These are phyloP conservation scores for Mycosphaerella sp. DNA, from an alignment of 2,329 filamentous ascomycete genomes.

Conservation along the genomic window DNA sequence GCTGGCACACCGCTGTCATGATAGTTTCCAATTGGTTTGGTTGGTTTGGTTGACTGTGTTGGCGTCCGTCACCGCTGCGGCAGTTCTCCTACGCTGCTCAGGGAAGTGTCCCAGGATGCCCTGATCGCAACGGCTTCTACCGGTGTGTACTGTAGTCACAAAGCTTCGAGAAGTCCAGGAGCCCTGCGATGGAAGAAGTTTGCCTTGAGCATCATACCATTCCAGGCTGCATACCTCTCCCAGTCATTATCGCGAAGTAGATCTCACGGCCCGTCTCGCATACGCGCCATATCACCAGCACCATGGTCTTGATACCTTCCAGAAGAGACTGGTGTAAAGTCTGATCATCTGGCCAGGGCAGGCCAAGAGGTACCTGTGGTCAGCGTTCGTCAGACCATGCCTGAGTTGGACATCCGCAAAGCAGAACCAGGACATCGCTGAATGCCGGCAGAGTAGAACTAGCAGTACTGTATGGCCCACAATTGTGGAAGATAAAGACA, in stretches of 20 bases:
- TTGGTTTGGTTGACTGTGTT: constrained; percentile 11
- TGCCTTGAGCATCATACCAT: background rate
- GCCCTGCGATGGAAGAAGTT: constrained; percentile 2
- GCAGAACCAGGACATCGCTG: background rate
- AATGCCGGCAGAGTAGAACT: constrained; percentile 3
- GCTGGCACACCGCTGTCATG: background rate
- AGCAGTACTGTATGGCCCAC: too few species aligned
- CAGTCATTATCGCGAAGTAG: background rate
- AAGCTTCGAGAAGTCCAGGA: constrained; percentile 1
- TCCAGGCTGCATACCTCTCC: background rate
- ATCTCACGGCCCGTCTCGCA: background rate
- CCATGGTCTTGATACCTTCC: background rate
- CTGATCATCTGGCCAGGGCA: background rate
- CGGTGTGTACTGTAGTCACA: background rate
- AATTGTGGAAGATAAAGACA: too few species aligned
- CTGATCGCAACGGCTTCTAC: background rate
- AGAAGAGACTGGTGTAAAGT: background rate
- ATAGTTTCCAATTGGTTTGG: constrained; percentile 5
- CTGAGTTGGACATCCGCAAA: background rate
- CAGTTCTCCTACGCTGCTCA: background rate
- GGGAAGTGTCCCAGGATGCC: background rate
- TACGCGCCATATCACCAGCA: background rate
- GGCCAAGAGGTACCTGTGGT: background rate
- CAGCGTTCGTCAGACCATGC: background rate
- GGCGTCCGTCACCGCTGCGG: constrained; percentile 5